Evolutionary conservation across 176 grass and related monocot species (phyloP), one percentile per base, ranked within the genome.

Genomic region (Zizania latifolia): DNA sequence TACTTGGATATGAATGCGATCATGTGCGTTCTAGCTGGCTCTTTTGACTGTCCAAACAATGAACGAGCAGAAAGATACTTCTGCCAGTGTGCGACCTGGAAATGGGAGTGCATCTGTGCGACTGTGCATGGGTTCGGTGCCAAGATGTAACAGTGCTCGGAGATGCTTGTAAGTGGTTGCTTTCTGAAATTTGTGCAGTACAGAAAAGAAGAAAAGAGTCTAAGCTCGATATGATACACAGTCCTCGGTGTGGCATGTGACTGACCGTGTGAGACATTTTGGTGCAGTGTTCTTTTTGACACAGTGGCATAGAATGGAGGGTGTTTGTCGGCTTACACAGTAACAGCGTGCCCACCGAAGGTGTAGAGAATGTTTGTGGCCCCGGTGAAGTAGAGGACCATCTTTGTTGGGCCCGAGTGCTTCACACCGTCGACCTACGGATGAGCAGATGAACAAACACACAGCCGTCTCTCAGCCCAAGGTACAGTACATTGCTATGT

Each of bases 341-440:
- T 99, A 58, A 94, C 95, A 84, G 95, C 95, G 65, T 99, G 95
- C 1, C 95, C 95, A 8, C 95, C 95, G 83, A 99, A 99, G 58
- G 92, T 99, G 82, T 99, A 99, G 61, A 99, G 95, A 82, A 99
- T 99, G 95, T 99, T 99, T 68, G 95, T 99, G 78, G 95, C 79
- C 74, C 95, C 95, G 10, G 95, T 99, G 86, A 99, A 94, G 72
- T 99, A 99, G 65, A 99, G 89, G 71, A 99, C 89, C 86, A 99
- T 82, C 84, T 92, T 99, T 56, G 91, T 84, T 70, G 95, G 95
- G 6, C 89, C 95, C 10, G 95, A 92, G 71, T 94, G 92, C 85
- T 90, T 90, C 82, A 99, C 95, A 12, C 92, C 92, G 58, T 99
- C 95, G 54, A 88, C 87, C 95, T 98, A 77, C 24, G 67, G n/a